Conservation (phyloP, 768 basidiomycete genomes). For the Hypholoma fasciculare region DNA sequence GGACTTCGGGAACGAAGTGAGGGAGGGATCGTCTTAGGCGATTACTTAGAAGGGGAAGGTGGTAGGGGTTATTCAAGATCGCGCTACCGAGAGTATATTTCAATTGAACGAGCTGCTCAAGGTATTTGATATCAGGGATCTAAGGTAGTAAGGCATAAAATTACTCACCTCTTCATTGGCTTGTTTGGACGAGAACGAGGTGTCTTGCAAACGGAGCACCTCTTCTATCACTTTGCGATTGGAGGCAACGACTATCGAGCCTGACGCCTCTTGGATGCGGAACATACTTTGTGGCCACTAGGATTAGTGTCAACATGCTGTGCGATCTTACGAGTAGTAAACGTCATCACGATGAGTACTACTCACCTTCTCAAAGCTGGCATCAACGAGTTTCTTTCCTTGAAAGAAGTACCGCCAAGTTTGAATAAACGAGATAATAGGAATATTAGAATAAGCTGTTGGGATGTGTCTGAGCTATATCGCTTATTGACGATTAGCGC, state of each 20-base stretch:
- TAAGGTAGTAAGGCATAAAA: background rate
- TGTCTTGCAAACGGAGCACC: conserved; percentile 37
- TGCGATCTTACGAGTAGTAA: background rate
- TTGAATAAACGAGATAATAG: background rate
- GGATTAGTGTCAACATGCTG: background rate
- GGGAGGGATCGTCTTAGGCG: conserved; percentile 37
- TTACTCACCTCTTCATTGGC: conserved; percentile 32
- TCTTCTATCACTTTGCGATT: conserved; percentile 35
- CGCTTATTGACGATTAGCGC: background rate
- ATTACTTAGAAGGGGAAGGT: conserved; percentile 27
- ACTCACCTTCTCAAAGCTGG: background rate
- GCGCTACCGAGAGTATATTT: conserved; percentile 37
- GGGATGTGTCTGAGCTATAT: background rate
- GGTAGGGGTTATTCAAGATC: conserved; percentile 26
- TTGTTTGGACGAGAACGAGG: conserved; percentile 32
- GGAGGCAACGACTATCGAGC: conserved; percentile 42
- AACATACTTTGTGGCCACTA: conserved; percentile 15
- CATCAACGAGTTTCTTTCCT: background rate
- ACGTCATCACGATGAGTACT: background rate
- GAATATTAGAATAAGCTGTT: background rate
- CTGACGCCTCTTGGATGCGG: conserved; percentile 11
- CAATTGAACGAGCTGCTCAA: conserved; percentile 31
- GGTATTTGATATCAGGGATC: background rate
- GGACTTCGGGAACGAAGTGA: conserved; percentile 36
- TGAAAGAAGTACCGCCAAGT: background rate